phyloP scores from a whole-genome alignment of 73 alveolate genomes.

The Breviolum minutum region DNA sequence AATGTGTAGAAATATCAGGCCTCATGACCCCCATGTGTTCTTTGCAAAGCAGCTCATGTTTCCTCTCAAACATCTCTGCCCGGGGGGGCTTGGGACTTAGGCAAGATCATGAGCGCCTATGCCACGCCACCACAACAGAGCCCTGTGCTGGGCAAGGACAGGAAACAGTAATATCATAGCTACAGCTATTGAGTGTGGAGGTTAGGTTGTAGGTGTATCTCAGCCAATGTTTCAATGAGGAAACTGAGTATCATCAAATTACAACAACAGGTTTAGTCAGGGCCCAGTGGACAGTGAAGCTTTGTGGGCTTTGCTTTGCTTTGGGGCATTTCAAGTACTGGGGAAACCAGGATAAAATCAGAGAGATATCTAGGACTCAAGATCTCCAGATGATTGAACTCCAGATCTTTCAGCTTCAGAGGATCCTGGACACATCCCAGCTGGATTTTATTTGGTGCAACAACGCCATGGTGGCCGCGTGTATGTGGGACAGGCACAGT shows the following conservation, averaged over 20 bases:
- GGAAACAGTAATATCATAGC: not conserved
- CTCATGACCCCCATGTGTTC: not conserved
- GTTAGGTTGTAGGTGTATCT: too few species aligned
- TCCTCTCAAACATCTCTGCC: too few species aligned
- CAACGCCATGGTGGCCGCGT: slow-evolving; percentile 57
- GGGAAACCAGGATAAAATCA: too few species aligned
- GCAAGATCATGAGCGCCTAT: slow-evolving; percentile 62
- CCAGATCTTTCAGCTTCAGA: not conserved
- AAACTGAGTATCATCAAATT: too few species aligned
- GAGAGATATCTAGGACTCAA: too few species aligned
- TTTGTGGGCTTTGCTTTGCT: too few species aligned
- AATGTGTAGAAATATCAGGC: not conserved
- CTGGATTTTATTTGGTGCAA: slow-evolving; percentile 58
- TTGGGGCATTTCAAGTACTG: too few species aligned
- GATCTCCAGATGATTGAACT: not conserved
- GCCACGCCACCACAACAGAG: slow-evolving; percentile 75
- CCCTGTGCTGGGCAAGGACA: slow-evolving; percentile 28
- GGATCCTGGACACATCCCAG: slow-evolving; percentile 68
- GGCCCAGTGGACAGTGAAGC: too few species aligned
- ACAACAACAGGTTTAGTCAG: too few species aligned
- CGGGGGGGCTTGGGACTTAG: not conserved
- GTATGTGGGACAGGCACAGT: slow-evolving; percentile 51
- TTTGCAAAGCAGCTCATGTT: not conserved
- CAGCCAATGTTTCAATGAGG: too few species aligned
- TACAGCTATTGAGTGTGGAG: too few species aligned